Evolutionary conservation across 2,329 filamentous ascomycete genomes (phyloP).

Genomic region (Penicillium sp.): DNA sequence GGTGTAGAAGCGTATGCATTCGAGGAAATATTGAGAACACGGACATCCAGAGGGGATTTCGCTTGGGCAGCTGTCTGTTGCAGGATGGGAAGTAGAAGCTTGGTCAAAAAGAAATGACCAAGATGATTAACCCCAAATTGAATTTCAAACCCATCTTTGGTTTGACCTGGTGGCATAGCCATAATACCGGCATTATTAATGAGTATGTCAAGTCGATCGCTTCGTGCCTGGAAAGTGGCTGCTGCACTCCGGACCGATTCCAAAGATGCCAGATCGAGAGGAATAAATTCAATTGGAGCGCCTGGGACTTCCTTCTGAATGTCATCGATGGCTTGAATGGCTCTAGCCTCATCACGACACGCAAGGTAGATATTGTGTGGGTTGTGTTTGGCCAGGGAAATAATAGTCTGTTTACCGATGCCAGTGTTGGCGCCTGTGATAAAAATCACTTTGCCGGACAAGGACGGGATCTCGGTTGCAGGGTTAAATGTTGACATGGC

Average conservation of each 20-base stretch:
- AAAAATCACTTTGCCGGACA: not conserved
- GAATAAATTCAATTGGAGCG: not conserved
- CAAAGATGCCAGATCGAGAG: constrained; percentile 44
- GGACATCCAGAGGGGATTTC: not conserved
- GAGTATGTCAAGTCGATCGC: constrained; percentile 31
- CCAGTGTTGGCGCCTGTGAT: constrained; percentile 27
- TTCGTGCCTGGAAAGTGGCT: constrained; percentile 22
- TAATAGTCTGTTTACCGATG: constrained; percentile 44
- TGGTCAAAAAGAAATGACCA: constrained; percentile 35
- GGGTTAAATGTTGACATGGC: not conserved
- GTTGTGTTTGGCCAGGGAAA: constrained; percentile 46
- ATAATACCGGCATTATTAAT: constrained; percentile 17
- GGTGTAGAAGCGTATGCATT: not conserved
- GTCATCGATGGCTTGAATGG: constrained; percentile 34
- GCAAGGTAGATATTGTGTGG: constrained; percentile 54
- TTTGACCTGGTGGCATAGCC: constrained; percentile 28
- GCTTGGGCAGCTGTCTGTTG: too few species aligned
- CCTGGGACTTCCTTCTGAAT: not conserved
- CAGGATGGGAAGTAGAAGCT: constrained; percentile 25
- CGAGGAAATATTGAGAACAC: not conserved
- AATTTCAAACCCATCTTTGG: constrained; percentile 33
- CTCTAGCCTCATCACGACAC: constrained; percentile 11
- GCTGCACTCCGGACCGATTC: constrained; percentile 38
- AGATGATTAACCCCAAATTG: constrained; percentile 38
- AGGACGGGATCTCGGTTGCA: not conserved